A percentile compares a stretch with the other conserved stretches of the same genome.
Evolutionary conservation across 345 rosid species (phyloP).

Genomic region (Citrus medica): DNA sequence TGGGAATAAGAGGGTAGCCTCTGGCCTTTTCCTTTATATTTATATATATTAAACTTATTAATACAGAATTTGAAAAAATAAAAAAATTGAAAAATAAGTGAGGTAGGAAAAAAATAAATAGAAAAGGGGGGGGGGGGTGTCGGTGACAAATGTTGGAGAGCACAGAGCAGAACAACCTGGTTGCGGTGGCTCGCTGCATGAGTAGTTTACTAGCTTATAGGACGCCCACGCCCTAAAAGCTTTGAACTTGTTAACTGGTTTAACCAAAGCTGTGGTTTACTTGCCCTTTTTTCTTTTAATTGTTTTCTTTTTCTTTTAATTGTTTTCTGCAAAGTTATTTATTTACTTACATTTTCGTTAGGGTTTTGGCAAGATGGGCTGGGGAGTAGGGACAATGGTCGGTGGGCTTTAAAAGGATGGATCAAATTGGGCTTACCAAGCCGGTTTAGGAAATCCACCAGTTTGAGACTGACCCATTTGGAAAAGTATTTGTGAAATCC

Average conservation of each 20-base stretch:
- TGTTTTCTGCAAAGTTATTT: background rate
- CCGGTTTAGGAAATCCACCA: no score
- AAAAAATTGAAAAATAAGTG: background rate
- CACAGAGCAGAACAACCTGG: background rate
- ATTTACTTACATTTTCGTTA: no score
- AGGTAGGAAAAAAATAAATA: background rate
- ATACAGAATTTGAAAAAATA: no score
- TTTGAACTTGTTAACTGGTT: background rate
- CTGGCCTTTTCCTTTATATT: no score
- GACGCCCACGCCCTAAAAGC: background rate
- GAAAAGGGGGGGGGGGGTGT: background rate
- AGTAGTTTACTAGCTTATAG: background rate
- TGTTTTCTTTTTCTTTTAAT: background rate
- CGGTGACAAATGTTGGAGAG: conserved; percentile 2
- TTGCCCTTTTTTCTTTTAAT: background rate
- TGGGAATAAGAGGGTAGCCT: no score
- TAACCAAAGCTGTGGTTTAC: background rate
- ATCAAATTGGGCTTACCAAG: no score
- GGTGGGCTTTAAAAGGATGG: no score
- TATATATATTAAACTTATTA: no score
- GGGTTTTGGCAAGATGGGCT: no score
- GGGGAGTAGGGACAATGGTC: no score
- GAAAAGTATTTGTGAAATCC: no score
- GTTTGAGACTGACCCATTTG: no score
- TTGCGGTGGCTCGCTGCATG: background rate